These are phyloP conservation scores for Penicillium cinerascens DNA, from an alignment of 495 filamentous ascomycete species.

Conservation along the genomic window DNA sequence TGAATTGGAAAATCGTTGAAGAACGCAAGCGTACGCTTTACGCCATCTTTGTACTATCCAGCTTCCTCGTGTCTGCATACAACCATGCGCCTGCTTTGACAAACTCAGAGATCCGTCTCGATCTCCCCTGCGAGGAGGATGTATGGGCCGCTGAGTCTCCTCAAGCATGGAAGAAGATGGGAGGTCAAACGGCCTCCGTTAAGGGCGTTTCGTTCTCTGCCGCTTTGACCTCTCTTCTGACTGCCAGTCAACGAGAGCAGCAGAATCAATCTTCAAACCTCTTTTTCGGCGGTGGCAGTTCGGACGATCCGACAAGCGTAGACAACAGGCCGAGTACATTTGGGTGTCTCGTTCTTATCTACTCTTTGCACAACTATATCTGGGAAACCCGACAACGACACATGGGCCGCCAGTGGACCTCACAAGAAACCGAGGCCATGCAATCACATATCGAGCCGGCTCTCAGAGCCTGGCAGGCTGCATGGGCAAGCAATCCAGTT, in stretches of 20 bases:
- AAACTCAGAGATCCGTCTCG: constrained; percentile 89
- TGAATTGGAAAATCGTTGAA: constrained; percentile 82
- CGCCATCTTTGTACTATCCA: constrained; percentile 85
- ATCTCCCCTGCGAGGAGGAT: constrained; percentile 92
- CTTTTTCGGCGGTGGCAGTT: constrained; percentile 26
- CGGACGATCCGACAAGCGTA: constrained; percentile 50
- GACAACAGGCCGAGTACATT: constrained; percentile 87
- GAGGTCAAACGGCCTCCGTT: constrained; percentile 62
- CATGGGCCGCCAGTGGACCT: constrained; percentile 85
- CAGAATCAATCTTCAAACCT: constrained; percentile 47
- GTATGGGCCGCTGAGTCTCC: constrained; percentile 84
- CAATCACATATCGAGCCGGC: constrained; percentile 95
- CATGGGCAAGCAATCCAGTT: constrained; percentile 82
- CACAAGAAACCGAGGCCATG: constrained; percentile 91
- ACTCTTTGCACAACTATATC: constrained; percentile 95
- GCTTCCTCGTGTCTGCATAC: constrained; percentile 86
- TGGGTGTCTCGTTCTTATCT: constrained; percentile 89
- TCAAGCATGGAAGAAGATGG: constrained; percentile 70
- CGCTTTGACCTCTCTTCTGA: constrained; percentile 76
- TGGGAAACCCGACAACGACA: constrained; percentile 96
- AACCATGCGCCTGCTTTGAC: constrained; percentile 87
- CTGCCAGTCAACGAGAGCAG: constrained; percentile 72
- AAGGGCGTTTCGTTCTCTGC: constrained; percentile 66
- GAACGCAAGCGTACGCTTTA: constrained; percentile 94
- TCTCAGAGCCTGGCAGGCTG: constrained; percentile 89